phyloP scores from a whole-genome alignment of 2,329 filamentous ascomycete species.

The Paraphoma sp. region DNA sequence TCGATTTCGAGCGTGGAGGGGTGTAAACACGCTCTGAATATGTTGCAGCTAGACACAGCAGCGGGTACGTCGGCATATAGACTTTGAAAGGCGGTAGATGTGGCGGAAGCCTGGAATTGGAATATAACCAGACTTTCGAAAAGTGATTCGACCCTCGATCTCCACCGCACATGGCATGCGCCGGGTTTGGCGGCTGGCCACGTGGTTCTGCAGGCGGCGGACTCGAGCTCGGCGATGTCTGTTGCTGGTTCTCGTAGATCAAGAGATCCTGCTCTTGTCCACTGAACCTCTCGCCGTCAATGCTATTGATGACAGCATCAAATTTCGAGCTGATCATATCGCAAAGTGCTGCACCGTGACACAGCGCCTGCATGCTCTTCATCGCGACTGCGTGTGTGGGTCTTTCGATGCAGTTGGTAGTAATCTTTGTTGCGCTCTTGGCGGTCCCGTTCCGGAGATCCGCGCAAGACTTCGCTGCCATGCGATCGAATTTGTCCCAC shows the following conservation, averaged over 20 bases:
- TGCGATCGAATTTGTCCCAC: conserved; percentile 37
- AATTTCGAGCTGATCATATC: conserved; percentile 69
- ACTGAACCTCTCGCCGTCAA: conserved; percentile 68
- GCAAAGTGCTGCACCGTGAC: conserved; percentile 54
- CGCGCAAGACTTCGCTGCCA: conserved; percentile 37
- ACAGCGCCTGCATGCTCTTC: conserved; percentile 47
- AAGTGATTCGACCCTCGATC: conserved; percentile 56
- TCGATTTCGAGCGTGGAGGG: conserved; percentile 56
- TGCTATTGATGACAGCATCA: conserved; percentile 72
- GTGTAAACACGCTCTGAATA: conserved; percentile 80
- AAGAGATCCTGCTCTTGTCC: conserved; percentile 61
- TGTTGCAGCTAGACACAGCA: conserved; percentile 79
- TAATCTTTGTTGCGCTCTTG: conserved; percentile 33
- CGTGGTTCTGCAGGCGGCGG: conserved; percentile 19
- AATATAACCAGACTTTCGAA: conserved; percentile 78
- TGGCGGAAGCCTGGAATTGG: conserved; percentile 75
- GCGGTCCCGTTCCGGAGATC: conserved; percentile 36
- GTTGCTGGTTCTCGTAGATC: conserved; percentile 23
- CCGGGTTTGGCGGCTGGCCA: conserved; percentile 17
- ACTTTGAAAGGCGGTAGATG: conserved; percentile 72
- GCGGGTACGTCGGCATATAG: conserved; percentile 77
- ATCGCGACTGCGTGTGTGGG: conserved; percentile 37
- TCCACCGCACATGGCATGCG: conserved; percentile 17
- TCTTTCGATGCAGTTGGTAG: conserved; percentile 37
- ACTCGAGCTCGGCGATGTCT: conserved; percentile 19